These are phyloP conservation scores for Seiridium cupressi DNA, from an alignment of 2,329 filamentous ascomycete species.

Conservation along the genomic window DNA sequence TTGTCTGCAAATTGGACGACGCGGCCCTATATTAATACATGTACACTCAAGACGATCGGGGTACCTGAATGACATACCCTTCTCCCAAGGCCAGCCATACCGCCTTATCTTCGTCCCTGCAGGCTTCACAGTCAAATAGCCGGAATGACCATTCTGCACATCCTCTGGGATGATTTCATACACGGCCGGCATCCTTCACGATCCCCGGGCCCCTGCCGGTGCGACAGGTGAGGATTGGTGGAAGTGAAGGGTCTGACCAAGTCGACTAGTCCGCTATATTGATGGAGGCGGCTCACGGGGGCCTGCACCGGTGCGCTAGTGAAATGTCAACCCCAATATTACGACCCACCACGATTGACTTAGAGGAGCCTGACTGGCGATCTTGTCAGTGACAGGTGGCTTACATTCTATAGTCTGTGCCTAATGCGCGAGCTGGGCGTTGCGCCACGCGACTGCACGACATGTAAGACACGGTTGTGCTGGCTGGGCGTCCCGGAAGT, in stretches of 20 bases:
- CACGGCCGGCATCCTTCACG: background rate
- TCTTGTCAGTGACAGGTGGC: background rate
- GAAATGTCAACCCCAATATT: slow-evolving; percentile 8
- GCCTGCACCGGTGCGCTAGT: slow-evolving; percentile 2
- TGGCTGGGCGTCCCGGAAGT: background rate
- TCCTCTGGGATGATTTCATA: background rate
- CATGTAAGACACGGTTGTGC: background rate
- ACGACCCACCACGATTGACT: background rate
- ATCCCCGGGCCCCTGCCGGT: background rate
- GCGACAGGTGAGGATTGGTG: slow-evolving; percentile 3
- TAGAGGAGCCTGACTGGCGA: background rate
- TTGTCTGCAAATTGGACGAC: background rate
- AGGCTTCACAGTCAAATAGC: background rate
- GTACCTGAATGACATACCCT: background rate
- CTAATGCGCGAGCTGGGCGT: background rate
- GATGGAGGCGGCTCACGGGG: slow-evolving; percentile 5
- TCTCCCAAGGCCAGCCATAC: background rate
- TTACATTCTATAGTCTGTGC: background rate
- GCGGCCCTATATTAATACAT: slow-evolving; percentile 1
- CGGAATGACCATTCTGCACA: background rate
- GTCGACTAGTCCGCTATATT: background rate
- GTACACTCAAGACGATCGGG: background rate
- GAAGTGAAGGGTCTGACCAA: background rate
- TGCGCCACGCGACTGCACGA: background rate
- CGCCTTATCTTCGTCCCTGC: background rate